These are phyloP conservation scores for Astragalus glycyphyllos DNA, from an alignment of 306 rosid species.

Conservation along the genomic window DNA sequence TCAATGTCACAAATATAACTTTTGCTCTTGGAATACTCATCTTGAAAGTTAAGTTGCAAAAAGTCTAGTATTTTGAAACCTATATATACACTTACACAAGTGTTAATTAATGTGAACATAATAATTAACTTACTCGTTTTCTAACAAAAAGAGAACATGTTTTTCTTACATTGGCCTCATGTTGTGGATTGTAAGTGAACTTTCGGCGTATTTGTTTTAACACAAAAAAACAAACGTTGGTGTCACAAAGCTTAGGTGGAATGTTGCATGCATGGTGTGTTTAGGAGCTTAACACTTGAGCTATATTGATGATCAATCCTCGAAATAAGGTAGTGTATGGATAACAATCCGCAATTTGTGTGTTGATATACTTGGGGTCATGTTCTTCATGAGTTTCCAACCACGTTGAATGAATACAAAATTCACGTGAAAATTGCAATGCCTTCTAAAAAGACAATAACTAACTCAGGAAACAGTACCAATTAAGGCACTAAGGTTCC, in stretches of 20 bases:
- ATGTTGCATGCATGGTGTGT: neutral
- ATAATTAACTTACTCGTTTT: neutral
- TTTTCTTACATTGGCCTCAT: conserved; percentile 47
- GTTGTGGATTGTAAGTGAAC: conserved; percentile 13
- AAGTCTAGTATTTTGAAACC: neutral
- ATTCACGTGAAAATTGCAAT: conserved; percentile 42
- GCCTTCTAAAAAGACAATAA: conserved; percentile 24
- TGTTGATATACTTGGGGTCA: neutral
- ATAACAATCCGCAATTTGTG: neutral
- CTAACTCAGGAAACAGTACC: neutral
- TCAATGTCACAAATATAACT: conserved; percentile 29
- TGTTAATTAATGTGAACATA: neutral
- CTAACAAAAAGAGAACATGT: conserved; percentile 35
- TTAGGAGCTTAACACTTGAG: neutral
- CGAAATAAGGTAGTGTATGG: neutral
- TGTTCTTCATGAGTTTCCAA: neutral
- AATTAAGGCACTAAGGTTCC: too few relatives aligned
- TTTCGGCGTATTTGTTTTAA: neutral
- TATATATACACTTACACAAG: conserved; percentile 11
- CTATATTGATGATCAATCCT: neutral
- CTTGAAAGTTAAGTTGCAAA: neutral
- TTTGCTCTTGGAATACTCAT: conserved; percentile 29
- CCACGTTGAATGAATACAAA: neutral
- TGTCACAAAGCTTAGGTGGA: neutral
- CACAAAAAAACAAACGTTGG: neutral